These are phyloP conservation scores for Pythium biforme DNA, from an alignment of 352 stramenopile genomes.

Conservation along the genomic window DNA sequence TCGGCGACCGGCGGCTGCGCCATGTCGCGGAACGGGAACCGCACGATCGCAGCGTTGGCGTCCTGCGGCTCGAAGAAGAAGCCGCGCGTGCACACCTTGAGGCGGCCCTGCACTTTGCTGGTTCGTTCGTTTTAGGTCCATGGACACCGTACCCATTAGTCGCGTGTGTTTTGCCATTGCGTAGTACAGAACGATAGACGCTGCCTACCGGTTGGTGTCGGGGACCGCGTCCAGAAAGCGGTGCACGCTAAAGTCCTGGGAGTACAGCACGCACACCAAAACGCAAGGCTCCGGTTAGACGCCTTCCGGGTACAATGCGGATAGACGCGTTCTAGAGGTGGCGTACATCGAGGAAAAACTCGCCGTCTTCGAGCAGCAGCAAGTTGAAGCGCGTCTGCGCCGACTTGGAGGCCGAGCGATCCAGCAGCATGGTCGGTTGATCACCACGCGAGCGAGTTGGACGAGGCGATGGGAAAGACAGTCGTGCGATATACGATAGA, in stretches of 20 bases:
- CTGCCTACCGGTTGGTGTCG: constrained; percentile 45
- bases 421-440: constrained; percentile 14
- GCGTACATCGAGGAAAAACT: constrained; percentile 92
- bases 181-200: not conserved
- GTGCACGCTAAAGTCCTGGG: constrained; percentile 84
- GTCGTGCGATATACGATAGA: not conserved
- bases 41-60: constrained; percentile 69
- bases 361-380: constrained; percentile 91
- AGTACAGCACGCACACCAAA: not conserved
- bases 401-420: constrained; percentile 31
- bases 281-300: not conserved
- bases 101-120: constrained; percentile 71
- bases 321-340: no score
- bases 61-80: constrained; percentile 93
- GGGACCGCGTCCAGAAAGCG: constrained; percentile 64
- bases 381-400: constrained; percentile 90
- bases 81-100: constrained; percentile 88
- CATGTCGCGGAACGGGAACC: constrained; percentile 89
- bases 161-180: no score
- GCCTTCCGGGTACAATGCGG: no score
- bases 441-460: no score
- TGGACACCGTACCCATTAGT: no score
- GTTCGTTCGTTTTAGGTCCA: no score
- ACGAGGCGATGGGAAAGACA: no score
- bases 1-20: constrained; percentile 53